Evolutionary conservation across 2,329 filamentous ascomycete species (phyloP), one percentile per base, ranked within the genome.

Genomic region (Epichloe gansuensis): DNA sequence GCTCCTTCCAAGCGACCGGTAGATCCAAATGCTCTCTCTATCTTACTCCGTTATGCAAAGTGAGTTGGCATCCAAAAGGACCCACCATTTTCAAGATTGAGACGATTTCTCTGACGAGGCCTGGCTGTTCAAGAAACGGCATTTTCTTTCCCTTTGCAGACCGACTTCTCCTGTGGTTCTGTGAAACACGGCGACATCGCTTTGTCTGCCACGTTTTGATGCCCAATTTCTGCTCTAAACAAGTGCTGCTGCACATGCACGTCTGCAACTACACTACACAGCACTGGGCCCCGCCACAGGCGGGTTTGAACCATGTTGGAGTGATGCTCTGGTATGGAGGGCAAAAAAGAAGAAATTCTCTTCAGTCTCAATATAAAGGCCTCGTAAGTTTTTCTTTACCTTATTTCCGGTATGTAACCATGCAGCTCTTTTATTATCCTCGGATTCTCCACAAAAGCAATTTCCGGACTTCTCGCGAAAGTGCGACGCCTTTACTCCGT

Each of bases 41-140:
- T 21, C 17, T 21, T 21, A 21, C 17, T 21, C 17, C 17, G 17
- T 21, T 50, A 56, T 55, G 53, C 55, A 57, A 49, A 47, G 47
- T 56, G 53, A 53, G 53, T 51, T 56, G 55, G 55, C 55, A 41
- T 49, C 41, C 39, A 40, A 45, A 43, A 40, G 42, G 51, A 35
- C 53, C 49, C 53, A 55, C 53, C 23, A 36, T 44, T 34, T 39
- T 39, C 23, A 21, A 34, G 11, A 11, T 6, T 3, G 9, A 31
- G 21, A 46, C 7, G 15, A 41, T 12, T 8, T 13, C 40, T 42
- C 38, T 40, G 40, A 25, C 17, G 40, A 25, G 21, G 9, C 11
- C 17, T 9, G 9, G 40, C 40, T 42, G 40, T 21, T 36, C 34
- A 21, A 38, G 12, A 39, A 25, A 39, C 45, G 34, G 12, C 34